Percentiles rank a stretch among this genome's conserved stretches.
Conservation (phyloP, 2,329 filamentous ascomycete genomes). For the Pochonia chlamydosporia region DNA sequence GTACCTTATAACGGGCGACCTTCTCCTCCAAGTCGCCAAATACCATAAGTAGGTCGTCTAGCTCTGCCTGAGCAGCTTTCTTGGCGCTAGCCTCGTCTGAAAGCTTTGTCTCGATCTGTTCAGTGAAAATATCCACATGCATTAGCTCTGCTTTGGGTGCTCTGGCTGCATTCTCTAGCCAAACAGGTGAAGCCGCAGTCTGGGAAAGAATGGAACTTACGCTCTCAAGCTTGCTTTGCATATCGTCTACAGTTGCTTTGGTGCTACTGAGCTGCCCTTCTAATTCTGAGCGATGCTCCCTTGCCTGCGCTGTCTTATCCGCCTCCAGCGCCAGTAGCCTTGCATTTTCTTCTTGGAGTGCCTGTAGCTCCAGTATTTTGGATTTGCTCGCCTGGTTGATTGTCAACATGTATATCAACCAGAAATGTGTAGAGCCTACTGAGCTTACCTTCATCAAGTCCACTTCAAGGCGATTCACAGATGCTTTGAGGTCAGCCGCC, state of each 20-base stretch:
- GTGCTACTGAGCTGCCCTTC: slow-evolving; percentile 20
- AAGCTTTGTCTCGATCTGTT: slow-evolving; percentile 25
- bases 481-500: slow-evolving; percentile 55
- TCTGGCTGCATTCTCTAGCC: too few species aligned
- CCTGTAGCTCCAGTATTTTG: slow-evolving; percentile 54
- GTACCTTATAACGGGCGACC: slow-evolving; percentile 67
- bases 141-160: too few species aligned
- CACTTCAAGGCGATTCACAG: slow-evolving; percentile 55
- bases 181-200: neutral
- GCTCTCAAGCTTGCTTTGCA: slow-evolving; percentile 17
- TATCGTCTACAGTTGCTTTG: slow-evolving; percentile 13
- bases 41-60: slow-evolving; percentile 77
- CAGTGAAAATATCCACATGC: neutral
- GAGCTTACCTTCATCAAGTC: slow-evolving; percentile 51
- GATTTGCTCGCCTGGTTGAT: slow-evolving; percentile 50
- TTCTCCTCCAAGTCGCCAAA: slow-evolving; percentile 79
- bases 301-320: slow-evolving; percentile 16
- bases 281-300: slow-evolving; percentile 18
- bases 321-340: slow-evolving; percentile 32
- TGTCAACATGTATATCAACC: neutral
- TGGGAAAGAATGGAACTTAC: slow-evolving; percentile 17
- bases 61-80: slow-evolving; percentile 60
- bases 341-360: slow-evolving; percentile 35
- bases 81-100: slow-evolving; percentile 53
- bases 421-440: neutral